These are phyloP conservation scores for Thamnidium elegans DNA, from an alignment of 192 early-diverging fungal species.

Conservation along the genomic window DNA sequence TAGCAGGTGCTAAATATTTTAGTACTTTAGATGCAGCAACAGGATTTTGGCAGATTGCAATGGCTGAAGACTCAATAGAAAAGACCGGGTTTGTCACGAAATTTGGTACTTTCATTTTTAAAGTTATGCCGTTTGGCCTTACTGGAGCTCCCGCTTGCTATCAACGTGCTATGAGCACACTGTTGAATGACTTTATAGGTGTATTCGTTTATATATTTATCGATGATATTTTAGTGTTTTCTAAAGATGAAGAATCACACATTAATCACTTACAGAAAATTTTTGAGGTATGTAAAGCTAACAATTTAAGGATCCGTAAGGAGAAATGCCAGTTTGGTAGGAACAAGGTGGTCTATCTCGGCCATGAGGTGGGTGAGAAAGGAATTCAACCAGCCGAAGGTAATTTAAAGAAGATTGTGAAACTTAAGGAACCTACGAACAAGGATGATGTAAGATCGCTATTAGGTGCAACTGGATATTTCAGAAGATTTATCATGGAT, in stretches of 20 bases:
- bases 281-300: conserved; percentile 1
- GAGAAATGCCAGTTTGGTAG: neutral
- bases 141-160: conserved; percentile 59
- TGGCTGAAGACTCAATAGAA: conserved; percentile 16
- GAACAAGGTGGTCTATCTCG: neutral
- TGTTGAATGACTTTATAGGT: conserved; percentile 1
- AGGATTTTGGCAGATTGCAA: conserved; percentile 11
- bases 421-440: conserved; percentile 11
- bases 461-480: conserved; percentile 36
- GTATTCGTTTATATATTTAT: conserved; percentile 18
- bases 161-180: conserved; percentile 18
- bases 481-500: conserved; percentile 38
- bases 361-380: too few species aligned
- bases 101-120: conserved; percentile 47
- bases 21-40: too few species aligned
- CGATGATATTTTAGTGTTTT: too few species aligned
- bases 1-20: conserved; percentile 28
- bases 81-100: conserved; percentile 34
- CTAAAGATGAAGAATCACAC: conserved; percentile 26
- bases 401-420: too few species aligned
- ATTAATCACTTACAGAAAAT: conserved; percentile 14
- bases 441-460: conserved; percentile 24
- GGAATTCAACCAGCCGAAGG: too few species aligned
- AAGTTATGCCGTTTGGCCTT: conserved; percentile 61
- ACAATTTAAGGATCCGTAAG: neutral